Evolutionary conservation across 306 rosid species (phyloP).

Genomic region (Citrullus amarus): DNA sequence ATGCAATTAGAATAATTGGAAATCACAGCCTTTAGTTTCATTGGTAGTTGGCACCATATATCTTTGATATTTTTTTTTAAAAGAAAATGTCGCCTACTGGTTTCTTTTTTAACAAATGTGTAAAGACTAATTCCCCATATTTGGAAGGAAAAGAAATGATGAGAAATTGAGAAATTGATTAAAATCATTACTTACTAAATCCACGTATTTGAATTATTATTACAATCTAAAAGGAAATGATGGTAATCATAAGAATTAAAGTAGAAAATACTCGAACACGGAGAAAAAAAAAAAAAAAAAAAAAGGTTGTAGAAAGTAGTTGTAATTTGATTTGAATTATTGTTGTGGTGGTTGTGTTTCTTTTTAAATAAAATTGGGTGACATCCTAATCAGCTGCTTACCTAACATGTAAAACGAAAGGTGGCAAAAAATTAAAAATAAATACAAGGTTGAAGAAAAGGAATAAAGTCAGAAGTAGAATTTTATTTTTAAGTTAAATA

Average conservation of each 20-base stretch:
- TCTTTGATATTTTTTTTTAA: no score
- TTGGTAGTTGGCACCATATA: no score
- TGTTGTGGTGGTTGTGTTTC: not conserved
- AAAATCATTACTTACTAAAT: not conserved
- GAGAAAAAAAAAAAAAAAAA: no score
- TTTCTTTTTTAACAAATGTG: no score
- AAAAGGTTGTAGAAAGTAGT: not conserved
- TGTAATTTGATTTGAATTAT: not conserved
- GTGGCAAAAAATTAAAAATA: not conserved
- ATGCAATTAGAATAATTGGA: no score
- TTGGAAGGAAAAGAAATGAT: no score
- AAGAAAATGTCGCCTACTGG: no score
- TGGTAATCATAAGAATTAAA: not conserved
- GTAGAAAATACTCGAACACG: not conserved
- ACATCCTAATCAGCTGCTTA: not conserved
- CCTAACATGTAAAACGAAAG: not conserved
- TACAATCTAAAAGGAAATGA: not conserved
- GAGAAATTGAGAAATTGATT: not conserved
- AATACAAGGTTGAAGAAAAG: not conserved
- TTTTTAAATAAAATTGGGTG: not conserved
- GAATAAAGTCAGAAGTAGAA: not conserved
- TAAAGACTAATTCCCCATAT: no score
- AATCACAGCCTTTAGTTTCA: no score
- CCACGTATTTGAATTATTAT: not conserved
- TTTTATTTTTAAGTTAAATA: not conserved